Base-by-base conservation (phyloP, 495 filamentous ascomycete species). In the Neohortaea acidophila region DNA sequence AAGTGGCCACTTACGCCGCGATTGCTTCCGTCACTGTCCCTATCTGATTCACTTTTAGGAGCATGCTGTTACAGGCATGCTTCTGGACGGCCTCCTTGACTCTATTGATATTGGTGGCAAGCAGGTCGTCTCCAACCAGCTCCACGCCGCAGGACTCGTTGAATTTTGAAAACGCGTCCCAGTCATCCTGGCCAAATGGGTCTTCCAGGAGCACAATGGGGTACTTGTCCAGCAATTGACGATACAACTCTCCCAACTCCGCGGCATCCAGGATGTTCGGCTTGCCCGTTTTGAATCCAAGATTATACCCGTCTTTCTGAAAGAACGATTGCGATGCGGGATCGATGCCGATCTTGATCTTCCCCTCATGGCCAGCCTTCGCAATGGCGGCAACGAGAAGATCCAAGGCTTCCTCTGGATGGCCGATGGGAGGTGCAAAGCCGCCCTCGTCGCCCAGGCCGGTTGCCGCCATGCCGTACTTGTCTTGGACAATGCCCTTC, bases 321-420 rank as follows among this genome's bases (percentile, higher is more conserved):
- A 27, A 26, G 23, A 43, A 43, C 3, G 32, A 36, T 17, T 37
- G 32, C 6, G 32, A 36, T 2, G 40, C 40, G 15, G 40, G 40
- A 37, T 43, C 40, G 18, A 43, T 43, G 22, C 40, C 40, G 15
- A 43, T 37, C 33, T 43, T 43, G 40, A 43, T 37, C 25, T 43
- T 43, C 4, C 33, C 40, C 19, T 26, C 15, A 24, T 43, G 40
- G 8, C 40, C 40, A 21, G 40, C 40, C 7, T 18, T 18, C 26
- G 11, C 17, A 13, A 43, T 43, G 3, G 40, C 40, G n/a, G 27
- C 8, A 13, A 43, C 17, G 3, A 43, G 25, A 2, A 43, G 33
- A 18, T 37, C 33, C 21, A 43, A 20, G 12, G 40, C 40, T 13
- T 43, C 32, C 4, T 17, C 4, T 29, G 40, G 40, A 15, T 30